phyloP scores from a whole-genome alignment of 139 green algal species.

The Astrephomene gubernaculifera region DNA sequence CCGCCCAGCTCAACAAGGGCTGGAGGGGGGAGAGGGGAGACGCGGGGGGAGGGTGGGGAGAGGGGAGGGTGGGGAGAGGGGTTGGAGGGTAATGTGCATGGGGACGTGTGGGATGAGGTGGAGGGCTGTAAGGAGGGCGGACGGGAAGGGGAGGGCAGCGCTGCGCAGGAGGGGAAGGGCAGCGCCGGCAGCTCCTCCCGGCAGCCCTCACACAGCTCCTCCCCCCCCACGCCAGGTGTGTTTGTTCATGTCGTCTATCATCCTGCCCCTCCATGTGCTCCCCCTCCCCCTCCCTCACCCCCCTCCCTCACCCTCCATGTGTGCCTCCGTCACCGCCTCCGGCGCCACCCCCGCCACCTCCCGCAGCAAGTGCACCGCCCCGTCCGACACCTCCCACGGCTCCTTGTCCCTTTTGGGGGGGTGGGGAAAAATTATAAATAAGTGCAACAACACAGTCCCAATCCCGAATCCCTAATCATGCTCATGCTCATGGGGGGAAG shows the following conservation, averaged over 20 bases:
- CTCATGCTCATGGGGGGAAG: background rate
- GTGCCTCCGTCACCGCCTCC: constrained; percentile 18
- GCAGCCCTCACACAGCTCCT: background rate
- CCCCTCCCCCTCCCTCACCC: background rate
- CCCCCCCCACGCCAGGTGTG: background rate
- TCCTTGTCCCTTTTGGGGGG: constrained; percentile 68
- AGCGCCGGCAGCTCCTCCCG: background rate
- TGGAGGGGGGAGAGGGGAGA: background rate
- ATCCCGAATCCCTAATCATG: background rate
- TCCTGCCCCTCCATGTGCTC: too few relatives aligned
- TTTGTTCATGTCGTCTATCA: too few relatives aligned
- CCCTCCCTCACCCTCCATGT: background rate
- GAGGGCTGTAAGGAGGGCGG: background rate
- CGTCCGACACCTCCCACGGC: constrained; percentile 94
- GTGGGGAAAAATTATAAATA: too few relatives aligned
- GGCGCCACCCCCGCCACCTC: constrained; percentile 71
- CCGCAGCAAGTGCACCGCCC: constrained; percentile 83
- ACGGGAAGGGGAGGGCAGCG: background rate
- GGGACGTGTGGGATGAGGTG: background rate
- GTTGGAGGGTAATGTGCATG: background rate
- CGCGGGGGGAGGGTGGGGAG: background rate
- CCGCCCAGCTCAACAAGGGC: constrained; percentile 62
- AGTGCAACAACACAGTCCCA: too few relatives aligned
- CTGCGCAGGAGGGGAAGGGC: background rate
- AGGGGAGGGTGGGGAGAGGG: background rate